These are phyloP conservation scores for Pisolithus marmoratus DNA, from an alignment of 768 basidiomycete genomes.

Conservation along the genomic window DNA sequence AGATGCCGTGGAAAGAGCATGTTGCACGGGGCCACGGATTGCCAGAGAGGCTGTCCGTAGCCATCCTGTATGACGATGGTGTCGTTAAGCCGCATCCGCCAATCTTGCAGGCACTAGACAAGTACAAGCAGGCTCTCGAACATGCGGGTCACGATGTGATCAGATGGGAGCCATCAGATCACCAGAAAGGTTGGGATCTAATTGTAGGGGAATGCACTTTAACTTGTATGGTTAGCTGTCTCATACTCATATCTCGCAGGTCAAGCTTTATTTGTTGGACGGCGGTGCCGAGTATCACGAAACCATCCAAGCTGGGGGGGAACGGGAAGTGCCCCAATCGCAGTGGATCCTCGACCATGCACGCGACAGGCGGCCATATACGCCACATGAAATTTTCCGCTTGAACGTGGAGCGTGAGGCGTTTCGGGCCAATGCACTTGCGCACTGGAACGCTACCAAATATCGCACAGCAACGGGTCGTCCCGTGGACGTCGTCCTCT, in stretches of 20 bases:
- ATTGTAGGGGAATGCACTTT: conserved; percentile 32
- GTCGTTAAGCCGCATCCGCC: conserved; percentile 48
- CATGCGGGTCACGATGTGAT: conserved; percentile 49
- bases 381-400: conserved; percentile 38
- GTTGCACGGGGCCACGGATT: conserved; percentile 33
- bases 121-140: conserved; percentile 33
- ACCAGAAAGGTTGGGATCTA: conserved; percentile 41
- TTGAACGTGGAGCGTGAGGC: conserved; percentile 40
- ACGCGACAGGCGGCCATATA: conserved; percentile 31
- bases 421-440: conserved; percentile 35
- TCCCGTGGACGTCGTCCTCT: conserved; percentile 42
- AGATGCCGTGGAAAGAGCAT: conserved; percentile 44
- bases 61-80: conserved; percentile 46
- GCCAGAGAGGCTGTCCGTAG: conserved; percentile 39
- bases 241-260: conserved; percentile 23
- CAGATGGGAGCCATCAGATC: conserved; percentile 40
- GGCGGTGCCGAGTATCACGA: conserved; percentile 42
- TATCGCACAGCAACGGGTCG: conserved; percentile 36
- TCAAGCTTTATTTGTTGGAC: conserved; percentile 45
- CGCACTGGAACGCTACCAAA: conserved; percentile 40
- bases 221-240: conserved; percentile 3
- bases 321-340: conserved; percentile 37
- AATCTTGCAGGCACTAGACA: conserved; percentile 35
- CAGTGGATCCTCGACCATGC: conserved; percentile 40
- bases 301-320: conserved; percentile 28